These are phyloP conservation scores for Dryadomyces quercus-mongolicae DNA, from an alignment of 2,329 filamentous ascomycete genomes.

Conservation along the genomic window DNA sequence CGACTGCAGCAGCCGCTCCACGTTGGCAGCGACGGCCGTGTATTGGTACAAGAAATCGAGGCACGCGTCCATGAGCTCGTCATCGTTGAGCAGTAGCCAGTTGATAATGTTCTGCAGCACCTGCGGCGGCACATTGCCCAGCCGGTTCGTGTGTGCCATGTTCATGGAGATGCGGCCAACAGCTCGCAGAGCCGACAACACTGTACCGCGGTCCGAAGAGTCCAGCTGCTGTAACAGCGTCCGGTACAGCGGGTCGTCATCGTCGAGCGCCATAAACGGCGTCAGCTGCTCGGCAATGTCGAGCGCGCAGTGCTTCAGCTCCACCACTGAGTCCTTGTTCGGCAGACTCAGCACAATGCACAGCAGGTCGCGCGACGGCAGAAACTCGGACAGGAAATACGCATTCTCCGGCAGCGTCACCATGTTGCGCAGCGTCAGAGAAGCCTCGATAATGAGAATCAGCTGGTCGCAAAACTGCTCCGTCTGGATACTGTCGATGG, in stretches of 20 bases:
- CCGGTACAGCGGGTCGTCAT: conserved; percentile 66
- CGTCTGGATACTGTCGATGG: conserved; percentile 60
- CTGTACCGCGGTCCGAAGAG: conserved; percentile 66
- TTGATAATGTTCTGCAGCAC: conserved; percentile 57
- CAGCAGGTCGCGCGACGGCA: conserved; percentile 67
- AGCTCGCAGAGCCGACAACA: conserved; percentile 69
- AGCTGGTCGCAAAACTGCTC: conserved; percentile 59
- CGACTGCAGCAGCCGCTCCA: conserved; percentile 56
- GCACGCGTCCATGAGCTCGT: conserved; percentile 77
- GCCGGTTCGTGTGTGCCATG: conserved; percentile 62
- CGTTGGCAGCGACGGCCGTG: conserved; percentile 74
- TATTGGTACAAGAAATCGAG: conserved; percentile 95
- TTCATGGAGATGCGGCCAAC: conserved; percentile 84
- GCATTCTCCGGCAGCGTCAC: conserved; percentile 88
- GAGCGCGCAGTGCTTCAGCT: conserved; percentile 81
- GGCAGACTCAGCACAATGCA: conserved; percentile 74
- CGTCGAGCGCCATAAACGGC: conserved; percentile 60
- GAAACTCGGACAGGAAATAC: conserved; percentile 62
- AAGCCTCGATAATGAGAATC: conserved; percentile 71
- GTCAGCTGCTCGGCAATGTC: conserved; percentile 89
- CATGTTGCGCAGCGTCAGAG: conserved; percentile 88
- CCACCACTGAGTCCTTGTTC: conserved; percentile 56
- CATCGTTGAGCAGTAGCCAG: conserved; percentile 74
- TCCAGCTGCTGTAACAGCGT: conserved; percentile 54
- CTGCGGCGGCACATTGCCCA: conserved; percentile 55